A percentile compares a stretch with the other conserved stretches of the same genome.
Conservation (phyloP, 257 asterid genomes). For the Fraxinus excelsior region DNA sequence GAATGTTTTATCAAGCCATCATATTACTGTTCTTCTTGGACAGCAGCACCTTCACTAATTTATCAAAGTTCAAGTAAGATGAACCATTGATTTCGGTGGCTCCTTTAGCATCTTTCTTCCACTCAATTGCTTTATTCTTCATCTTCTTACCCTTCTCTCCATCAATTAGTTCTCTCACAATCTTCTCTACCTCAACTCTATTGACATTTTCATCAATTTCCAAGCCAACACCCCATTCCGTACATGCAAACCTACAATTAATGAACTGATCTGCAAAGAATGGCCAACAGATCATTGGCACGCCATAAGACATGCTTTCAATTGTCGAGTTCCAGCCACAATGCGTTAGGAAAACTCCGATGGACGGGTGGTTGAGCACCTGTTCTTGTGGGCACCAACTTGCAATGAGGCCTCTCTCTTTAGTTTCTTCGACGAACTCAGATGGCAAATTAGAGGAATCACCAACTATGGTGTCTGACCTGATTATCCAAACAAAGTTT, state of each 20-base stretch:
- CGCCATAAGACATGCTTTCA: conserved; percentile 27
- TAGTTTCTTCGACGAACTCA: background rate
- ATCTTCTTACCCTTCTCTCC: conserved; percentile 10
- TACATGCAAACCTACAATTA: conserved; percentile 15
- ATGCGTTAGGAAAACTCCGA: conserved; percentile 22
- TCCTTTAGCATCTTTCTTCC: conserved; percentile 18
- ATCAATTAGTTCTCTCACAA: background rate
- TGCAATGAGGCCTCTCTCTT: conserved; percentile 22
- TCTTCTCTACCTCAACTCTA: conserved; percentile 15
- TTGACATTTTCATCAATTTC: background rate
- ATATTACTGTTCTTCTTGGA: conserved; percentile 2
- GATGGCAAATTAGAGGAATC: conserved; percentile 12
- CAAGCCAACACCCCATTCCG: conserved; percentile 24
- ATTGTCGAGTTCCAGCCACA: conserved; percentile 29
- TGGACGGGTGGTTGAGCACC: conserved; percentile 20
- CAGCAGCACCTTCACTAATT: conserved; percentile 5
- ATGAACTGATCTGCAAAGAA: conserved; percentile 23
- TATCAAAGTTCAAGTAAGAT: conserved; percentile 16
- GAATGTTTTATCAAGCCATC: background rate
- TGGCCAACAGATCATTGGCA: conserved; percentile 32
- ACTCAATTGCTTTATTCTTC: conserved; percentile 19
- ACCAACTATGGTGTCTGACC: conserved; percentile 8
- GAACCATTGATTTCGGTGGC: conserved; percentile 13
- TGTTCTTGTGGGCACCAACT: conserved; percentile 28
- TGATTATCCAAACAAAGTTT: conserved; percentile 25